Conservation (phyloP, 2,329 filamentous ascomycete species). For the Ustilaginoidea virens region DNA sequence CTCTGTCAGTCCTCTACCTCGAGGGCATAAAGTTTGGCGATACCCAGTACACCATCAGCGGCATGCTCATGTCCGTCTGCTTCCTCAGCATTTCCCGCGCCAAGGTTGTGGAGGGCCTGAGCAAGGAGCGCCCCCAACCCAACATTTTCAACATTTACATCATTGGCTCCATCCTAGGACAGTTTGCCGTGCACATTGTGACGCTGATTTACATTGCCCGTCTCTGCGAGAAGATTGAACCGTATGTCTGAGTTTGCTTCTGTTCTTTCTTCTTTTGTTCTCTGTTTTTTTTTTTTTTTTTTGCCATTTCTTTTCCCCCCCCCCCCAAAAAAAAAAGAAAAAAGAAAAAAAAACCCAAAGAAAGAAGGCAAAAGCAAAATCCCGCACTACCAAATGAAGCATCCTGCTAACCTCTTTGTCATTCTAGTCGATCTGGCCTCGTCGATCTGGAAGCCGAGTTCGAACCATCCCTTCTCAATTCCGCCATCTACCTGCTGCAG, state of each 20-base stretch:
- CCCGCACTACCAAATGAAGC: too few relatives aligned
- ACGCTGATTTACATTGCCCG: slow-evolving; percentile 90
- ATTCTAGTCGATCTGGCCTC: slow-evolving; percentile 35
- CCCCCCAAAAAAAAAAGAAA: too few relatives aligned
- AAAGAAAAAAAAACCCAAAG: too few relatives aligned
- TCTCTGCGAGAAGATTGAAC: slow-evolving; percentile 72
- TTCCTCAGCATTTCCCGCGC: slow-evolving; percentile 98
- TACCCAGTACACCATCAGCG: slow-evolving; percentile 94
- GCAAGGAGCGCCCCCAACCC: slow-evolving; percentile 91
- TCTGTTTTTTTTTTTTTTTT: not conserved
- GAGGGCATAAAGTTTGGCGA: slow-evolving; percentile 99
- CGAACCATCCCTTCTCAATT: slow-evolving; percentile 83
- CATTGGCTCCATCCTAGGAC: slow-evolving; percentile 89
- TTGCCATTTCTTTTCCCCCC: slow-evolving; percentile 11
- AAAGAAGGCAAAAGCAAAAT: too few relatives aligned
- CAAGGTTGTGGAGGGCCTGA: slow-evolving; percentile 85
- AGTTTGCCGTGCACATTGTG: slow-evolving; percentile 89
- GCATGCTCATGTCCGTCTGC: slow-evolving; percentile 99
- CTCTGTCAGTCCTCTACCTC: slow-evolving; percentile 85
- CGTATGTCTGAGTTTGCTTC: too few relatives aligned
- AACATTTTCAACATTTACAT: slow-evolving; percentile 99
- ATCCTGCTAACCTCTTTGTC: too few relatives aligned
- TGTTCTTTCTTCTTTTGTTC: not conserved
- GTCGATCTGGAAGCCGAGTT: slow-evolving; percentile 94
- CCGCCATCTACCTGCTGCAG: slow-evolving; percentile 89